phyloP scores from a whole-genome alignment of 495 filamentous ascomycete genomes.

The Aspergillus affinis region DNA sequence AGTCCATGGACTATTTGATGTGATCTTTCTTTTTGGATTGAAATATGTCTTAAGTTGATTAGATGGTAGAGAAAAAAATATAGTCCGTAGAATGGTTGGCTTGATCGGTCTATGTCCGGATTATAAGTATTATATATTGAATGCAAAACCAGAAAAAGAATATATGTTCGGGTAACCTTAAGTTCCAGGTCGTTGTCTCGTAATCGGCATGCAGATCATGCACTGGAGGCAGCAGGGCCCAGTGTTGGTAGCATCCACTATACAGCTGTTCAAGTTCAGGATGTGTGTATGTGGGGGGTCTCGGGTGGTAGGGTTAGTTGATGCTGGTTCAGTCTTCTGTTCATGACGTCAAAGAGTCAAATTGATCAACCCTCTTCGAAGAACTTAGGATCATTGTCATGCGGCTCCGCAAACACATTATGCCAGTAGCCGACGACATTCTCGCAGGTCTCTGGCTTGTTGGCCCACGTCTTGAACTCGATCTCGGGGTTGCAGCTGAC shows the following conservation, averaged over 20 bases:
- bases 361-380: conserved; percentile 22
- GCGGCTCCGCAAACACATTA: conserved; percentile 41
- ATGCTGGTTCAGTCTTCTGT: background rate
- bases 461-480: conserved; percentile 39
- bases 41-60: too few relatives aligned
- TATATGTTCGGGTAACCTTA: background rate
- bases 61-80: too few relatives aligned
- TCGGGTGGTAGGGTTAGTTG: too few relatives aligned
- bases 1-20: background rate
- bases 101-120: background rate
- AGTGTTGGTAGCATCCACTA: background rate
- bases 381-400: conserved; percentile 39
- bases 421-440: conserved; percentile 42
- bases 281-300: too few relatives aligned
- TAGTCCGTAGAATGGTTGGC: background rate
- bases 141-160: conserved; percentile 2
- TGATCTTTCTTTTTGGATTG: too few relatives aligned
- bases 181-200: conserved; percentile 16
- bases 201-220: conserved; percentile 14
- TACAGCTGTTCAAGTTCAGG: too few relatives aligned
- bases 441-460: conserved; percentile 36
- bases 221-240: background rate
- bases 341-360: conserved; percentile 1
- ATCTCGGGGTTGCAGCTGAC: conserved; percentile 46
- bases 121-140: background rate